Evolutionary conservation across 257 asterid species (phyloP).

Genomic region (Penstemon eatonii): DNA sequence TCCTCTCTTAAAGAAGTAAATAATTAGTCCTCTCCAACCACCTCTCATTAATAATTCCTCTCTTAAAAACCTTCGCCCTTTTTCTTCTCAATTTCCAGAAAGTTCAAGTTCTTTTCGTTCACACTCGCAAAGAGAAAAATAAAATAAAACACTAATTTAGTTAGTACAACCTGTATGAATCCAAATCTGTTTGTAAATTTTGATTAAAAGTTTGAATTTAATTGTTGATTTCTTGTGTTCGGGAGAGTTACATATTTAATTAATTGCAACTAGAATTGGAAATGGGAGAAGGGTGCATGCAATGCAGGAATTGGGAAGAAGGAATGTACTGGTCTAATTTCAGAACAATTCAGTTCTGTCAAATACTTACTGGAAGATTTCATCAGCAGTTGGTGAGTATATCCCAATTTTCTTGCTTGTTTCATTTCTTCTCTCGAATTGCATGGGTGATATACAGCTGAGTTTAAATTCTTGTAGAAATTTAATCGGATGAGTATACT

Average conservation of each 20-base stretch:
- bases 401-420: not conserved
- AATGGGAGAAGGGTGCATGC: conserved; percentile 35
- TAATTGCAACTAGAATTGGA: not conserved
- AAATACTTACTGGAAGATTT: conserved; percentile 33
- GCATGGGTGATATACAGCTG: not conserved
- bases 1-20: not conserved
- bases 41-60: too few species aligned
- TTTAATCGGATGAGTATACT: not conserved
- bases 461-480: not conserved
- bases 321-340: conserved; percentile 44
- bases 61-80: too few species aligned
- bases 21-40: too few species aligned
- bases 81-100: not conserved
- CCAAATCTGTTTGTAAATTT: not conserved
- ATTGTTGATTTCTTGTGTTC: not conserved
- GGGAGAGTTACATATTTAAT: not conserved
- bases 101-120: not conserved
- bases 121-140: not conserved
- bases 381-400: conserved; percentile 34
- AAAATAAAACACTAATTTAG: not conserved
- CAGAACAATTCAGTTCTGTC: conserved; percentile 40
- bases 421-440: not conserved
- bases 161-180: not conserved
- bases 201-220: not conserved
- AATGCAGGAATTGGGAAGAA: too few species aligned